phyloP scores from a whole-genome alignment of 2,329 filamentous ascomycete genomes.

The Penicillium psychrosexuale region DNA sequence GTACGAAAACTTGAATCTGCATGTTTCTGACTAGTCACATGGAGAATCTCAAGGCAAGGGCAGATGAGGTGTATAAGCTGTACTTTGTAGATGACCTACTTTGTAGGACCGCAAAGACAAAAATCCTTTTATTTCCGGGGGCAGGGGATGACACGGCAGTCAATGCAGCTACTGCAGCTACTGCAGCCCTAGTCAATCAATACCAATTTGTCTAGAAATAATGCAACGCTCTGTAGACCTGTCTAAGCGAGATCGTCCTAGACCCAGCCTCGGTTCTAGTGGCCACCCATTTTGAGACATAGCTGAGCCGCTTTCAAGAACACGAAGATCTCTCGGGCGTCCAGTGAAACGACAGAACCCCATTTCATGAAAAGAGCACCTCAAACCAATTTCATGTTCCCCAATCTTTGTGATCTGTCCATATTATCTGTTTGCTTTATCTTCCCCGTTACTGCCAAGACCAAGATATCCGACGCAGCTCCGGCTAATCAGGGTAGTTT shows the following conservation, averaged over 20 bases:
- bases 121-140: background rate
- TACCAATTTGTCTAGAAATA: background rate
- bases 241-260: background rate
- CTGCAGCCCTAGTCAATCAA: background rate
- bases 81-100: background rate
- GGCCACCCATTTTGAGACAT: background rate
- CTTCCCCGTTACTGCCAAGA: slow-evolving; percentile 3
- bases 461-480: slow-evolving; percentile 3
- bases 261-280: slow-evolving; percentile 1
- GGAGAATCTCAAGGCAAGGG: background rate
- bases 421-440: background rate
- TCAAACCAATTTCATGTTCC: background rate
- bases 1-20: background rate
- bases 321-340: slow-evolving; percentile 3
- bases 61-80: background rate
- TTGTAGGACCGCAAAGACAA: background rate
- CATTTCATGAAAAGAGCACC: background rate
- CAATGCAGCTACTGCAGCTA: background rate
- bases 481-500: background rate
- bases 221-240: background rate
- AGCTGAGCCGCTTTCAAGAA: slow-evolving; percentile 6
- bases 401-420: slow-evolving; percentile 7
- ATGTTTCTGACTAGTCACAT: slow-evolving; percentile 4
- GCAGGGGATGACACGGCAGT: background rate
- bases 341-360: slow-evolving; percentile 1